Evolutionary conservation across 305 asterid genomes (phyloP), one percentile per base, ranked within the genome.

Genomic region (Plantago lanceolata): DNA sequence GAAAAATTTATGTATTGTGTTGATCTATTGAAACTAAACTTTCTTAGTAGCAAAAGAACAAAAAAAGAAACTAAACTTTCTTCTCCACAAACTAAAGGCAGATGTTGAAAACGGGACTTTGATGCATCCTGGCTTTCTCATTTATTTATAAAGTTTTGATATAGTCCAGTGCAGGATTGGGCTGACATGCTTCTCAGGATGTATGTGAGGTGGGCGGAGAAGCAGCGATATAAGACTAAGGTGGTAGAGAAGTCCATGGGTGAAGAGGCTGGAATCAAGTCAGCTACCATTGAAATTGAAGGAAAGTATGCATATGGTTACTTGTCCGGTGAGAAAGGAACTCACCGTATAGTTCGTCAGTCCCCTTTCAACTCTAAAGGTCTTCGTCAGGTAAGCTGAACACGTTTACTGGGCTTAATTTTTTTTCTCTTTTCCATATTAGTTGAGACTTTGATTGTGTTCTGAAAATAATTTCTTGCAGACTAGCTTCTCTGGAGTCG

Each of bases 151-250:
- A 74, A 73, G 79, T 50, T 67, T 82, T 88, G 89, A 88, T 88
- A 75, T 76, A 81, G 64, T 76, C 83, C 96, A 85, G 94, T 87
- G 88, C 95, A 93, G 99, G 99, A 93, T 74, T 93, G 99, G 99
- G 99, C 97, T 68, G 96, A 89, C 73, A 93, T 93, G 99, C 97
- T 93, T 82, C 96, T 93, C 68, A 87, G 99, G 82, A 89, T 93
- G 97, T 93, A 89, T 24, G 68, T 82, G 66, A 85, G 99, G 81
- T 93, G 99, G 99, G 96, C 76, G 18, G 99, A 89, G 75, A 89
- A 93, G 83, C 97, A 89, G 70, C 75, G 71, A 40, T 89, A 84
- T 81, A 87, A 87, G 72, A 72, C 94, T n/a, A 89, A 82, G 76
- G 94, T 93, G 58, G 95, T 87, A 33, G 99, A 93, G 81, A 89